Evolutionary conservation across 129 eudicot species (phyloP).

Genomic region (Silybum marianum): DNA sequence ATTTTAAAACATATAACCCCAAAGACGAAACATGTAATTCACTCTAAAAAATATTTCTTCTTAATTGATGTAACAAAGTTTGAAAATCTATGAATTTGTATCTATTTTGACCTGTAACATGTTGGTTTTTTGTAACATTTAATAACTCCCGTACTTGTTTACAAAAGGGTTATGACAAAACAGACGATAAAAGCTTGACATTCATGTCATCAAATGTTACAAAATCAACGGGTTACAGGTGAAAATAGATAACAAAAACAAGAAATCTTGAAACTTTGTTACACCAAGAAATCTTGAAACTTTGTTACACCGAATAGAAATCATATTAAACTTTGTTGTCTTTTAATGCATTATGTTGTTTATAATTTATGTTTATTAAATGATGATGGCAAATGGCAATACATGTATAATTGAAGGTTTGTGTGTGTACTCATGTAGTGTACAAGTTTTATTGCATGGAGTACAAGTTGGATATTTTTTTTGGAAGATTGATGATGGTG

Average conservation of each 20-base stretch:
- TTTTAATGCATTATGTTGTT: too few species aligned
- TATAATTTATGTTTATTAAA: background rate
- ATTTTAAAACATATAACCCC: too few species aligned
- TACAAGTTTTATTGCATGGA: slow-evolving; percentile 14
- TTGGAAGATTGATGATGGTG: slow-evolving; percentile 3
- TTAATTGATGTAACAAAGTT: too few species aligned
- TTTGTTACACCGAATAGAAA: too few species aligned
- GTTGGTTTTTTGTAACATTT: background rate
- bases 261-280: too few species aligned
- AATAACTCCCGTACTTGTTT: background rate
- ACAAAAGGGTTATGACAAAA: background rate
- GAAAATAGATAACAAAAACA: too few species aligned
- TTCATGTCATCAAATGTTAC: background rate
- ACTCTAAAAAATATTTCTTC: too few species aligned
- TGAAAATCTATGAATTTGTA: too few species aligned
- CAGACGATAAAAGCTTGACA: background rate
- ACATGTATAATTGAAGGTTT: slow-evolving; percentile 11
- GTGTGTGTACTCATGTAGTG: background rate
- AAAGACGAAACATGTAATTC: too few species aligned
- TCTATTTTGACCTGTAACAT: background rate
- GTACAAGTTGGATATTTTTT: background rate
- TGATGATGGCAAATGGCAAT: background rate
- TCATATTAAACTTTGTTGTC: too few species aligned
- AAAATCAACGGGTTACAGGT: too few species aligned
- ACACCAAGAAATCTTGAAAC: too few species aligned